Conservation (phyloP, 805 yeast genomes). For the Wickerhamomyces kurtzmanii region DNA sequence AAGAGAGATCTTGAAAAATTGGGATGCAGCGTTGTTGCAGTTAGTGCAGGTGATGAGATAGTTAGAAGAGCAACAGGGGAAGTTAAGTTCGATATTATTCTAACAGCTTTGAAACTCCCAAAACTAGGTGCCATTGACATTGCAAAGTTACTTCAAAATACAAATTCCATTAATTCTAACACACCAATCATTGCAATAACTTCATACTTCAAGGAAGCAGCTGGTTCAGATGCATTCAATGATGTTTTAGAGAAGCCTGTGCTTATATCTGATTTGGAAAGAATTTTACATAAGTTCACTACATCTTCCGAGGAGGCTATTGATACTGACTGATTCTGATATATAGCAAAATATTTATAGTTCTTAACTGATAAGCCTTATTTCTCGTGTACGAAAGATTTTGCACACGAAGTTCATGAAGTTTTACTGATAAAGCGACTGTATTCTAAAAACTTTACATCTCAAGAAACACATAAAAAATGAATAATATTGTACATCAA, state of each 20-base stretch:
- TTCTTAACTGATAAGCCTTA: too few species aligned
- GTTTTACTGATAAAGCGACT: too few species aligned
- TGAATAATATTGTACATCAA: too few species aligned
- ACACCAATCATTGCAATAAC: constrained; percentile 77
- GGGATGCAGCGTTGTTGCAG: constrained; percentile 76
- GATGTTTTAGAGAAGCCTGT: constrained; percentile 70
- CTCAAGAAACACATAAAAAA: too few species aligned
- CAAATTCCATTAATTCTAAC: constrained; percentile 65
- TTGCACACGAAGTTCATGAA: too few species aligned
- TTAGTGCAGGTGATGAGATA: constrained; percentile 73
- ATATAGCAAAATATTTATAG: too few species aligned
- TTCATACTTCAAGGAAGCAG: constrained; percentile 62
- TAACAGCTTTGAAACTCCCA: constrained; percentile 63
- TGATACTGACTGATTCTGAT: constrained; percentile 20
- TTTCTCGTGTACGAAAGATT: too few species aligned
- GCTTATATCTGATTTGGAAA: constrained; percentile 13
- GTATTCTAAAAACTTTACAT: too few species aligned
- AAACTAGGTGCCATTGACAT: constrained; percentile 69
- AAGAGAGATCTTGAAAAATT: constrained; percentile 51
- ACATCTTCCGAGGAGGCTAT: constrained; percentile 21
- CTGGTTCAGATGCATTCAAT: constrained; percentile 35
- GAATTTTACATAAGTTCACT: constrained; percentile 18
- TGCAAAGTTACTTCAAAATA: constrained; percentile 62
- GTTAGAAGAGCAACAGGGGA: constrained; percentile 74
- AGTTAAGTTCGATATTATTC: constrained; percentile 74